A percentile compares a stretch with the other conserved stretches of the same genome.
Evolutionary conservation across 2,329 filamentous ascomycete genomes (phyloP).

Genomic region (Penicillium expansum): DNA sequence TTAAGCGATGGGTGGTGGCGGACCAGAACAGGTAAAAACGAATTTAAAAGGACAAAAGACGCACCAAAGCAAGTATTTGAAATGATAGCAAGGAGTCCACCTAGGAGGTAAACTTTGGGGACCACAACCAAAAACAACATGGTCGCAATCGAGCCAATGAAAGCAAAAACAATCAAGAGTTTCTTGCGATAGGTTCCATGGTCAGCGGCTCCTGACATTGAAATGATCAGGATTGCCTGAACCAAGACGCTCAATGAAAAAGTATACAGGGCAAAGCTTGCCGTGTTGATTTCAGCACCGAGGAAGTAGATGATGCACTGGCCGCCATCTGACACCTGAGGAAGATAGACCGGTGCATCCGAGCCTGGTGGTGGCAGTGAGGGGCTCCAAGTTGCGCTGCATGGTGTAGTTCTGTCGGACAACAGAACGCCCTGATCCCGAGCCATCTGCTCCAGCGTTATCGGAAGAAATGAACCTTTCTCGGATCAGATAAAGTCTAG

Average conservation of each 20-base stretch:
- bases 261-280: constrained; percentile 97
- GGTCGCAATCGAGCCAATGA: constrained; percentile 73
- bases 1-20: constrained; percentile 68
- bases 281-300: constrained; percentile 86
- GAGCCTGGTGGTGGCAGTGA: constrained; percentile 21
- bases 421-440: constrained; percentile 86
- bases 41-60: constrained; percentile 93
- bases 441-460: constrained; percentile 88
- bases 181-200: constrained; percentile 90
- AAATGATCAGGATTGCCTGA: constrained; percentile 87
- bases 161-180: constrained; percentile 79
- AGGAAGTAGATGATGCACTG: constrained; percentile 83
- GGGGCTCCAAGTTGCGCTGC: constrained; percentile 62
- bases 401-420: constrained; percentile 72
- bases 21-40: constrained; percentile 87
- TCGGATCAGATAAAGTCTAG: constrained; percentile 16
- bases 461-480: constrained; percentile 87
- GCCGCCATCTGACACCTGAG: constrained; percentile 38
- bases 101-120: constrained; percentile 73
- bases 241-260: constrained; percentile 89
- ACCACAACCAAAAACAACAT: constrained; percentile 84
- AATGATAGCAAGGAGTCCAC: constrained; percentile 78
- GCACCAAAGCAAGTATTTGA: constrained; percentile 93
- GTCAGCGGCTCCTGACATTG: constrained; percentile 93
- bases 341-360: constrained; percentile 17